Conservation (phyloP, 305 asterid species). For the Ilex paraguariensis region DNA sequence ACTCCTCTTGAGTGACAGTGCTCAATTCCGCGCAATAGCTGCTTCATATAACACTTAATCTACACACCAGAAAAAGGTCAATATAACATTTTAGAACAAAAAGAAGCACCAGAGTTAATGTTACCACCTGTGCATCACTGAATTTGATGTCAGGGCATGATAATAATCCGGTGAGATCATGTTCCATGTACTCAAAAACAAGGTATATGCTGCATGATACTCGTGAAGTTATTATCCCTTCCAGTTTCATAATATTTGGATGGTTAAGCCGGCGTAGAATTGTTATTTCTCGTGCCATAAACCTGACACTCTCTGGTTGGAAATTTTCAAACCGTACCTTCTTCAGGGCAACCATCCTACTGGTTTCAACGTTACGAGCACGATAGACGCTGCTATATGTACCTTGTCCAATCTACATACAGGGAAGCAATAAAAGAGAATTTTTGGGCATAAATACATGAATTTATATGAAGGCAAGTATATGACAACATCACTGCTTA, state of each 20-base stretch:
- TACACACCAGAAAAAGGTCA: background rate
- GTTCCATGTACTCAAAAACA: constrained; percentile 81
- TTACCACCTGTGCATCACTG: constrained; percentile 50
- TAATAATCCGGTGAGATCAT: constrained; percentile 58
- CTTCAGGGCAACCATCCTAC: constrained; percentile 41
- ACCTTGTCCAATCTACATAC: constrained; percentile 37
- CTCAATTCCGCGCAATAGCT: constrained; percentile 62
- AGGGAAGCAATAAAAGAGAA: background rate
- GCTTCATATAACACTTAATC: constrained; percentile 24
- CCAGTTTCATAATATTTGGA: constrained; percentile 63
- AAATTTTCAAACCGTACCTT: too few relatives aligned
- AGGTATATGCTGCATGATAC: constrained; percentile 53
- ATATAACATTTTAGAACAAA: too few relatives aligned
- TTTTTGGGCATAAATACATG: background rate
- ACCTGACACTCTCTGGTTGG: constrained; percentile 63
- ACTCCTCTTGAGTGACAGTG: constrained; percentile 82
- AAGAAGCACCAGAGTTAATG: too few relatives aligned
- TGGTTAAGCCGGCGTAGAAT: constrained; percentile 62
- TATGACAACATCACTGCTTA: too few relatives aligned
- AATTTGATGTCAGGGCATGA: constrained; percentile 63
- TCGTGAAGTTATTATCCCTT: constrained; percentile 62
- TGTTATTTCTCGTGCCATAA: constrained; percentile 65
- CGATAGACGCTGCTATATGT: constrained; percentile 53
- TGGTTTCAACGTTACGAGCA: constrained; percentile 37
- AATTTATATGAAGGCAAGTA: background rate